Evolutionary conservation across 2,329 filamentous ascomycete species (phyloP), one percentile per base, ranked within the genome.

Genomic region (Phyllosticta paracitricarpa): DNA sequence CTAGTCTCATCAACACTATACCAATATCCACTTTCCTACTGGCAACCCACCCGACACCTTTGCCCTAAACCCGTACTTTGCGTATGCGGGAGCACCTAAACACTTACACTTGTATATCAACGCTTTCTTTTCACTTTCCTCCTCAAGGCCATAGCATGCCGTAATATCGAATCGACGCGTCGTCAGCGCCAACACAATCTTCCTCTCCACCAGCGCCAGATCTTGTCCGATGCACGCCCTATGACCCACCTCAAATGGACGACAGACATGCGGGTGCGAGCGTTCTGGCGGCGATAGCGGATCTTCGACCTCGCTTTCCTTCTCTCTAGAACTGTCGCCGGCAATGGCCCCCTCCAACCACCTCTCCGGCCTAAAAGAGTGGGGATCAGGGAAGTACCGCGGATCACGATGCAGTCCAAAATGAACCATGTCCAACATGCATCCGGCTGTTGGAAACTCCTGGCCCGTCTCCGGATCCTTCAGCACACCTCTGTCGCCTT

Each of bases 221-320:
- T 70, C 69, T 65, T 75, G 71, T 0, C 75, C 75, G n/a, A 74
- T 68, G 58, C 76, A 78, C 2, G 66, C 67, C 4, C 75, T 64
- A 1, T 71, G 69, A 0, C 76, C 77, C 4, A 68, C 63, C 35
- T 77, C 73, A 60, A 79, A 79, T 0, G 75, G 69, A 8, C 72
- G 66, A 63, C 65, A 77, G 7, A 68, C 71, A 1, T 61, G 54
- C 10, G 33, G 33, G 14, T 40, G 33, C 33, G 33, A 40, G 33
- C 33, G 33, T 10, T 40, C 33, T 17, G 33, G 5, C 7, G 33
- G 10, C 33, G 33, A 10, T 5, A 40, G 33, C 14, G 33, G 33
- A 10, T 40, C 33, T 5, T 40, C 10, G 12, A 4, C 33, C 9
- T 40, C 33, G 33, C 33, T 40, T 12, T 30, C 28, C 28, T 5